Evolutionary conservation across 495 filamentous ascomycete genomes (phyloP), one percentile per base, ranked within the genome.

Genomic region (Penicillium crystallinum): DNA sequence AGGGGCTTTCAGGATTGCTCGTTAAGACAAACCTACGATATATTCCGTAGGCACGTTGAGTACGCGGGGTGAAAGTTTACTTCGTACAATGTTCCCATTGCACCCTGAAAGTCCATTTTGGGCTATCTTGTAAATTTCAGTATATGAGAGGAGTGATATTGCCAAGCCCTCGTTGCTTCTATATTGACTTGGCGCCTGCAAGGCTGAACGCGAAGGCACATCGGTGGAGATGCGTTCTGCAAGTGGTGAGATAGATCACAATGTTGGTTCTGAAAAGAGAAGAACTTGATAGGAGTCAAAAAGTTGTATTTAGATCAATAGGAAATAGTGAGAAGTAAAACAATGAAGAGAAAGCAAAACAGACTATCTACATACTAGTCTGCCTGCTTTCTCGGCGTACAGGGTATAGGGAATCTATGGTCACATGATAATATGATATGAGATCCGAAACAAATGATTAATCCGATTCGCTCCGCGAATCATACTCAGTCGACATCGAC

Each of bases 401-500:
- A 15, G 40, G 40, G 44, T 46, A 46, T 46, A 46, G 27, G 14
- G 44, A 23, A 34, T 46, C 40, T 43, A 43, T 43, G 40, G 40
- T 43, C 40, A 43, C 40, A 43, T 29, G n/a, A 43, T 43, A 42
- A 42, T 39, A 39, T 42, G 39, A 43, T 40, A 40, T 43, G 40
- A 43, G 40, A 43, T 43, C 40, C 40, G 40, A 43, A 4, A 43
- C 40, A 43, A 18, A 43, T 25, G 38, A 42, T 43, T 43, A 30
- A 30, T 43, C 15, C n/a, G n/a, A 43, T 43, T 43, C 25, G 40
- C 40, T 12, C 23, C 23, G 25, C 40, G 40, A 30, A 40, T n/a
- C 2, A 18, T 5, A 30, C 27, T 22, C 15, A 42, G 27, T 33
- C 25, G 37, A 42, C 17, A 35, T 25, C 30, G 27, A 51, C 31